Percentiles rank a stretch among this genome's conserved stretches.
phyloP scores from a whole-genome alignment of 2,329 filamentous ascomycete genomes.

The Shiraia sp. region DNA sequence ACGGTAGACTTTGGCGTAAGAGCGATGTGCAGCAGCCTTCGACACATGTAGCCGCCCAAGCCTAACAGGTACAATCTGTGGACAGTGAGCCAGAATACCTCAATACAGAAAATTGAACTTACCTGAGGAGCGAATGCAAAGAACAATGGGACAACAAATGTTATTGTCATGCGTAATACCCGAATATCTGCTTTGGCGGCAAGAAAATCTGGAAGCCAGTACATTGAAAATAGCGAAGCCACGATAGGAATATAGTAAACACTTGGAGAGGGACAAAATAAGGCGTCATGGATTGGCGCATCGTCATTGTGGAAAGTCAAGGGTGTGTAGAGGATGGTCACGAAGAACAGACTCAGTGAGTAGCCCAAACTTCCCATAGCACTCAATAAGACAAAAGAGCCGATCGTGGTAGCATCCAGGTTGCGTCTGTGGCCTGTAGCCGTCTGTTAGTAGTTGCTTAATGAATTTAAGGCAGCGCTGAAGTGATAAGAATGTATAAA shows the following conservation, averaged over 20 bases:
- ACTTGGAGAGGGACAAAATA: conserved; percentile 39
- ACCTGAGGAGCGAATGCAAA: conserved; percentile 43
- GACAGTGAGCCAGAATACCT: conserved; percentile 9
- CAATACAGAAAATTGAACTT: not conserved
- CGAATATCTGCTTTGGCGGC: conserved; percentile 24
- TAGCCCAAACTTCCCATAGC: conserved; percentile 65
- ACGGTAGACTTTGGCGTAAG: conserved; percentile 54
- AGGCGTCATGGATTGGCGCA: conserved; percentile 31
- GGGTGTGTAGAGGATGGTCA: conserved; percentile 62
- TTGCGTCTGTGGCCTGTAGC: conserved; percentile 55
- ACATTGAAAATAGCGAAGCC: conserved; percentile 52
- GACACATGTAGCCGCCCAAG: conserved; percentile 54
- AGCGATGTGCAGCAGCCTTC: conserved; percentile 45
- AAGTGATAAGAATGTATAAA: not conserved
- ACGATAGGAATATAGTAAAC: conserved; percentile 50
- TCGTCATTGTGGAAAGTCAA: conserved; percentile 48
- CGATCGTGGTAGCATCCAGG: conserved; percentile 54
- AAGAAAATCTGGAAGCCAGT: conserved; percentile 39
- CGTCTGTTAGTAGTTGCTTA: conserved; percentile 2
- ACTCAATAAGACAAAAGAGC: conserved; percentile 62
- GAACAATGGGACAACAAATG: conserved; percentile 36
- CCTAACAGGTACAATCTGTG: conserved; percentile 49
- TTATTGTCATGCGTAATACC: conserved; percentile 24
- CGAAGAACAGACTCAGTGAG: conserved; percentile 66
- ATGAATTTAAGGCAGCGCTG: not conserved